These are phyloP conservation scores for Fusarium sp. DNA, from an alignment of 2,329 filamentous ascomycete genomes.

Conservation along the genomic window DNA sequence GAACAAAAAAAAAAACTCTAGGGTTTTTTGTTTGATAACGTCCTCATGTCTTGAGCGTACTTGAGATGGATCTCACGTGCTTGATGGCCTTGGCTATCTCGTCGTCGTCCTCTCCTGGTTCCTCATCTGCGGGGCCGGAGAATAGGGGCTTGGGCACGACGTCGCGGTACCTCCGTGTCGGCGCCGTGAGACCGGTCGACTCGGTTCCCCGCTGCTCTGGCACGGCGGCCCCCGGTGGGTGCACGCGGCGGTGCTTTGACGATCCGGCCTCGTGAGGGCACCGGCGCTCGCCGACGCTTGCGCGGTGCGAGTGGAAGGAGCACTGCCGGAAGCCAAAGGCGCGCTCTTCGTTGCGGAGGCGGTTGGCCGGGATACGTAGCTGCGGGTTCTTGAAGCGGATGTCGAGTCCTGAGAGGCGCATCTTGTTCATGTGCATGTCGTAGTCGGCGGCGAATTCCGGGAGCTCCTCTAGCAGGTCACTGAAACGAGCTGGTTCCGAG, in stretches of 20 bases:
- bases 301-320: slow-evolving; percentile 69
- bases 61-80: slow-evolving; percentile 46
- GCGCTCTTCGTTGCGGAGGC: slow-evolving; percentile 65
- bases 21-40: neutral
- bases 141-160: slow-evolving; percentile 44
- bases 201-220: slow-evolving; percentile 17
- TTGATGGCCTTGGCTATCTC: slow-evolving; percentile 43
- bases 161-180: slow-evolving; percentile 34
- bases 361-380: slow-evolving; percentile 66
- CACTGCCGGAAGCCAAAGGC: slow-evolving; percentile 70
- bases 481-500: slow-evolving; percentile 51
- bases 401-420: slow-evolving; percentile 61
- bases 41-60: slow-evolving; percentile 41
- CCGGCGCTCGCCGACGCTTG: slow-evolving; percentile 62
- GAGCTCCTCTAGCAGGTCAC: slow-evolving; percentile 55
- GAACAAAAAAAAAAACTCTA: neutral
- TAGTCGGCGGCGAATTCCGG: slow-evolving; percentile 63
- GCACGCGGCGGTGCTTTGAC: slow-evolving; percentile 24
- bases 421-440: slow-evolving; percentile 62
- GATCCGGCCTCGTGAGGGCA: slow-evolving; percentile 57
- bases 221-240: slow-evolving; percentile 1
- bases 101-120: slow-evolving; percentile 45
- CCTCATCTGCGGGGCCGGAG: slow-evolving; percentile 31
- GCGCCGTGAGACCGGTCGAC: slow-evolving; percentile 34
- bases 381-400: slow-evolving; percentile 69